Conservation (phyloP, 345 rosid genomes). For the Aquilaria sinensis region DNA sequence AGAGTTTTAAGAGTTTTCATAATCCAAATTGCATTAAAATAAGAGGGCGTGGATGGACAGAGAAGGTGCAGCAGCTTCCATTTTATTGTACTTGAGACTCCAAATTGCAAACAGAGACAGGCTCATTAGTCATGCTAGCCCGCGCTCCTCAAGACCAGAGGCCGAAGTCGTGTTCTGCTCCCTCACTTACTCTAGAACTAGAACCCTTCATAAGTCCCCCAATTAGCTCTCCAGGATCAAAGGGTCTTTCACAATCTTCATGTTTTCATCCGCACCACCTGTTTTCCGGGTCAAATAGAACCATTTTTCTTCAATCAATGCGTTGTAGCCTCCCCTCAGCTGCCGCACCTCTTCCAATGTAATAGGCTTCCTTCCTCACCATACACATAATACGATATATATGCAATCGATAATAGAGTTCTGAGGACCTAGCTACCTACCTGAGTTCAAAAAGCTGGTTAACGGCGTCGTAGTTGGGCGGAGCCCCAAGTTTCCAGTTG, state of each 20-base stretch:
- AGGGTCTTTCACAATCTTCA: conserved; percentile 48
- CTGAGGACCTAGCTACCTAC: conserved; percentile 8
- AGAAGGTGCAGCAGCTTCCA: no score
- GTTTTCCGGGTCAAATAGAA: conserved; percentile 11
- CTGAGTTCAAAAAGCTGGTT: conserved; percentile 57
- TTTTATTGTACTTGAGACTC: no score
- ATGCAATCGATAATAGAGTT: neutral
- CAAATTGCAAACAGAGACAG: no score
- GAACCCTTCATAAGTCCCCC: conserved; percentile 50
- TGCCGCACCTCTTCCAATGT: conserved; percentile 29
- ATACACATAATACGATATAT: neutral
- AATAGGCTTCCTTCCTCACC: conserved; percentile 38
- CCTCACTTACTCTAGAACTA: conserved; percentile 1
- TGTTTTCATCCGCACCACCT: conserved; percentile 37
- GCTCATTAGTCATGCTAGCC: neutral
- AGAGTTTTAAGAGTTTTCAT: no score
- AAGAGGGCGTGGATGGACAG: no score
- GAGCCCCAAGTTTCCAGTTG: conserved; percentile 41
- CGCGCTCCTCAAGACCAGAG: conserved; percentile 38
- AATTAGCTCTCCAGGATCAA: conserved; percentile 50
- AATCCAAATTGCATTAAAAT: no score
- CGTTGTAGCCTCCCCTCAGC: conserved; percentile 59
- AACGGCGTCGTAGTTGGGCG: conserved; percentile 51
- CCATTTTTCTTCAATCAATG: conserved; percentile 22
- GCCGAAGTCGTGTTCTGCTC: conserved; percentile 5